Conservation (phyloP, 2,329 filamentous ascomycete species). For the Diaporthe velutina region DNA sequence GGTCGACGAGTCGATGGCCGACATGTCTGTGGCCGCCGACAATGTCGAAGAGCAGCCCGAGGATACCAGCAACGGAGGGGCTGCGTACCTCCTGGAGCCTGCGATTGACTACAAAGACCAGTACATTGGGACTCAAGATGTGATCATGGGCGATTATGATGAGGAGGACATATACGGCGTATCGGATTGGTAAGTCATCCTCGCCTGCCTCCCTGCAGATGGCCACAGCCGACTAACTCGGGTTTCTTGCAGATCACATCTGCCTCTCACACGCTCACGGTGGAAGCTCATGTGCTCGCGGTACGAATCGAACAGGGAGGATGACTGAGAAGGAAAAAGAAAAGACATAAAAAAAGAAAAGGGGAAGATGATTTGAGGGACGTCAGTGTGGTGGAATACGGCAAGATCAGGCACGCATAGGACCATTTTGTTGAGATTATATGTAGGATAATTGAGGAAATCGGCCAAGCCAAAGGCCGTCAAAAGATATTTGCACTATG, state of each 20-base stretch:
- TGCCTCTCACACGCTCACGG: not conserved
- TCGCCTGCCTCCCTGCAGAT: not conserved
- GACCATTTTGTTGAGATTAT: no score
- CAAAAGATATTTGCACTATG: not conserved
- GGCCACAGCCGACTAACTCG: not conserved
- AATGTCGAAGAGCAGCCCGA: not conserved
- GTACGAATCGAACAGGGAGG: not conserved
- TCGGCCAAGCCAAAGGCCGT: no score
- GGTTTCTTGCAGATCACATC: not conserved
- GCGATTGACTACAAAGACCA: not conserved
- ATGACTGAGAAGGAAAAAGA: not conserved
- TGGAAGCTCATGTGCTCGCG: no score
- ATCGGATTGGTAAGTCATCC: not conserved
- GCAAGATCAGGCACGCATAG: no score
- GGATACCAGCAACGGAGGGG: not conserved
- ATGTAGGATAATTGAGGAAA: not conserved
- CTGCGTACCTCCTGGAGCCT: not conserved
- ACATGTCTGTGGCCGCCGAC: no score
- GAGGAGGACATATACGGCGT: not conserved
- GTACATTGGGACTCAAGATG: not conserved
- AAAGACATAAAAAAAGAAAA: not conserved
- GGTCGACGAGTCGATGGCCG: not conserved
- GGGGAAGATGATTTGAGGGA: not conserved
- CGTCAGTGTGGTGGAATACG: not conserved
- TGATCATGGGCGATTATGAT: no score